Percentiles rank a stretch among this genome's conserved stretches.
These are phyloP conservation scores for Setaria viridis DNA, from an alignment of 202 grass and related monocot genomes.

Conservation along the genomic window DNA sequence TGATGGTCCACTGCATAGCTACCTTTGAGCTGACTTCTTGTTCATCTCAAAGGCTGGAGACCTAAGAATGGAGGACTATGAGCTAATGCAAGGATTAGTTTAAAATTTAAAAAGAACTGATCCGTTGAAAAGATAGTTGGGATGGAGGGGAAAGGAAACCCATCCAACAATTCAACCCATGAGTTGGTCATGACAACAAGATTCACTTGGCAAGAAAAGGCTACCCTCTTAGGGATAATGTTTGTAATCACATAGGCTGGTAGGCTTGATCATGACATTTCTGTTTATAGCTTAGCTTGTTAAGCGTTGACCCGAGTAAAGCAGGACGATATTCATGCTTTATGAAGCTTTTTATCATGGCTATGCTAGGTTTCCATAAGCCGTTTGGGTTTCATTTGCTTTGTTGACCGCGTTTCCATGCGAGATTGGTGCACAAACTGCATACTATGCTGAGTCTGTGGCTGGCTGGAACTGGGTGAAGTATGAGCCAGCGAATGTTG, in stretches of 20 bases:
- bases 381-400: constrained; percentile 30
- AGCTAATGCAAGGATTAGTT: constrained; percentile 39
- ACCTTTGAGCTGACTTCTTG: constrained; percentile 42
- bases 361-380: constrained; percentile 23
- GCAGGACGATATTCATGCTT: constrained; percentile 21
- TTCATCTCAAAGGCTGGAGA: constrained; percentile 31
- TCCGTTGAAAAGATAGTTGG: constrained; percentile 11
- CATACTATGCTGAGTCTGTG: constrained; percentile 16
- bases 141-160: constrained; percentile 4
- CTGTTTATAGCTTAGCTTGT: constrained; percentile 39
- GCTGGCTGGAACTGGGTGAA: not conserved
- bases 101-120: constrained; percentile 26
- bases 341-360: constrained; percentile 16
- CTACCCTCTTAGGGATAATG: constrained; percentile 42
- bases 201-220: constrained; percentile 51
- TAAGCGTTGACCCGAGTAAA: constrained; percentile 43
- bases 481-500: constrained; percentile 23
- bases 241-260: constrained; percentile 27
- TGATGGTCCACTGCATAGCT: constrained; percentile 33
- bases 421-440: constrained; percentile 44
- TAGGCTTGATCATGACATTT: constrained; percentile 45
- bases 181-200: constrained; percentile 50
- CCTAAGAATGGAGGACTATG: constrained; percentile 3
- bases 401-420: constrained; percentile 25
- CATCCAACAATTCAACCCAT: constrained; percentile 19